Base-by-base conservation (phyloP, 2,329 filamentous ascomycete genomes). In the Trichophyton schoenleinii region DNA sequence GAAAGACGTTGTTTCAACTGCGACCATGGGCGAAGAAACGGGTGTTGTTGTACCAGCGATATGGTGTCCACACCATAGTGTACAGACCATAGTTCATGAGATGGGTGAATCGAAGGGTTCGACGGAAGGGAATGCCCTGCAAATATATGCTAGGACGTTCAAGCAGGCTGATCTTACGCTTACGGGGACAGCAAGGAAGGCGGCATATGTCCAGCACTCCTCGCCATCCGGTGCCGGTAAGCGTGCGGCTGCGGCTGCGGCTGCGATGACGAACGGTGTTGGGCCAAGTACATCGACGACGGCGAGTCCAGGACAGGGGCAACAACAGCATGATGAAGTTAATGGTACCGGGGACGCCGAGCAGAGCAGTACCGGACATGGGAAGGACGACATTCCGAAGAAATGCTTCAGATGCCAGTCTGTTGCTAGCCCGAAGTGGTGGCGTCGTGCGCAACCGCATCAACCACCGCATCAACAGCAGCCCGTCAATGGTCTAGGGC, bases 141-240 rank as follows among this genome's bases (percentile, higher is more conserved):
- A 96, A 72, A 80, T 95, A 28, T 99, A 88, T 71, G 89, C 87
- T 52, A 87, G 87, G 66, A 91, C 87, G 62, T 96, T 90, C 78
- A 99, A 99, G 74, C 92, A 97, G 74, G 92, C 94, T 7, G 94
- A 99, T 71, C 81, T 92, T 46, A 84, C 88, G 2, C 77, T 96
- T 67, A 96, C 91, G 1, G 94, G 94, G 31, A 96, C 92, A 18
- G 89, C 94, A 22, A 87, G 94, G 60, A 96, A 96, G 74, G 92
- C 94, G 22, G 94, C 89, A 63, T 81, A 94, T 71, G 69, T 78
- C 70, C 70, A 77, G 67, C 67, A 76, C 67, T 68, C 73, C 62
- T 66, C 63, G 69, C 73, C 28, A 78, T 80, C 67, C 78, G 84
- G 61, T 81, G 83, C 63, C 74, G 79, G 18, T 87, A 86, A 28